These are phyloP conservation scores for Ensete glaucum DNA, from an alignment of 176 grass and related monocot genomes.

Conservation along the genomic window DNA sequence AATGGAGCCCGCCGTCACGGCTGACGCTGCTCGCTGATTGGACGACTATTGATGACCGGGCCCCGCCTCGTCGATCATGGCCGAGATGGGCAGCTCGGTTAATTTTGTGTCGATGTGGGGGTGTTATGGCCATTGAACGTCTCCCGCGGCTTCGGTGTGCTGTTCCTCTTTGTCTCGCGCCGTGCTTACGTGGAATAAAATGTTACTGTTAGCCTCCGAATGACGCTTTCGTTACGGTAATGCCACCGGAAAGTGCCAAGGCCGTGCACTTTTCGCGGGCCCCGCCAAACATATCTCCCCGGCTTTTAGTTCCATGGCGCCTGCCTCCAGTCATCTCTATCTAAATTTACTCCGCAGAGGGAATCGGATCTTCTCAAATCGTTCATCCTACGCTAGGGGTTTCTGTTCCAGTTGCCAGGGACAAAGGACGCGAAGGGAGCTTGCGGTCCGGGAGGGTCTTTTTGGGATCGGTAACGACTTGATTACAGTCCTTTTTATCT, in stretches of 20 bases:
- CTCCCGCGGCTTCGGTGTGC: no score
- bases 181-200: neutral
- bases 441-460: neutral
- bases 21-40: neutral
- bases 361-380: conserved; percentile 1
- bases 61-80: neutral
- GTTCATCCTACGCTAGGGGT: conserved; percentile 3
- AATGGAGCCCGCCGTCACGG: neutral
- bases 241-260: conserved; percentile 5
- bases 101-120: neutral
- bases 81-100: neutral
- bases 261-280: neutral
- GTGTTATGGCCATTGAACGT: neutral
- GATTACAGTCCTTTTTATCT: neutral
- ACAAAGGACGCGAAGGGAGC: neutral
- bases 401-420: neutral
- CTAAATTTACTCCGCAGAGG: neutral
- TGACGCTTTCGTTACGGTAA: neutral
- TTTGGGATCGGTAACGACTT: neutral
- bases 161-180: neutral
- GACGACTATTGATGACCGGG: neutral
- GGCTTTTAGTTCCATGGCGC: neutral
- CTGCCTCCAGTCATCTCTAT: neutral
- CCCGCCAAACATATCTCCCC: neutral
- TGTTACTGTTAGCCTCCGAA: no score